These are phyloP conservation scores for Picocystis sp. DNA, from an alignment of 163 green algal species.

Conservation along the genomic window DNA sequence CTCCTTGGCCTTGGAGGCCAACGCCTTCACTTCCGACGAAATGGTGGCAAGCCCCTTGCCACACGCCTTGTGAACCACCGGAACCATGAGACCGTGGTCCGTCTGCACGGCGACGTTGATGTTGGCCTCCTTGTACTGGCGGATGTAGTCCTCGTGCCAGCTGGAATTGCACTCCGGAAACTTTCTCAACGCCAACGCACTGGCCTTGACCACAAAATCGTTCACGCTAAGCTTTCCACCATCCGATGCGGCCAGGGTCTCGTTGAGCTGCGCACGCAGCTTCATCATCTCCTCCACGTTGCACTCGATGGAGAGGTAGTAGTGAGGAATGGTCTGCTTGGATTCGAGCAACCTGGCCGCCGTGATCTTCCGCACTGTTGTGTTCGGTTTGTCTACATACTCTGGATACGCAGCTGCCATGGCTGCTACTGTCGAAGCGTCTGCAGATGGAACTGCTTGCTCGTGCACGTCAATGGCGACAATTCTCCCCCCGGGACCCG, in stretches of 20 bases:
- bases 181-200: conserved; percentile 7
- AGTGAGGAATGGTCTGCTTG: conserved; percentile 75
- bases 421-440: not conserved
- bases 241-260: conserved; percentile 18
- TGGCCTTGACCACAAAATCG: conserved; percentile 94
- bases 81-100: conserved; percentile 67
- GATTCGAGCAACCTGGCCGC: conserved; percentile 70
- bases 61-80: conserved; percentile 69
- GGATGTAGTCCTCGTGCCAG: conserved; percentile 81
- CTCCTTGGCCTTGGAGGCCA: conserved; percentile 74
- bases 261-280: conserved; percentile 61
- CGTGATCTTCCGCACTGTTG: conserved; percentile 54
- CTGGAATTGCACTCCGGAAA: conserved; percentile 60
- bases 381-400: conserved; percentile 29
- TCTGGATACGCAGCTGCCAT: conserved; percentile 11
- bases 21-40: conserved; percentile 54
- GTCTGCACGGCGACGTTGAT: conserved; percentile 76
- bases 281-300: conserved; percentile 42
- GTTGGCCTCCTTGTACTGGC: conserved; percentile 75
- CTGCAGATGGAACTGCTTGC: not conserved
- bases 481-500: conserved; percentile 57
- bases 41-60: conserved; percentile 61
- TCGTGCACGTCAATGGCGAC: conserved; percentile 52
- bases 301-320: conserved; percentile 84
- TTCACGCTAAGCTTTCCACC: conserved; percentile 87